phyloP scores from a whole-genome alignment of 73 alveolate species.

The Durusdinium trenchii region DNA sequence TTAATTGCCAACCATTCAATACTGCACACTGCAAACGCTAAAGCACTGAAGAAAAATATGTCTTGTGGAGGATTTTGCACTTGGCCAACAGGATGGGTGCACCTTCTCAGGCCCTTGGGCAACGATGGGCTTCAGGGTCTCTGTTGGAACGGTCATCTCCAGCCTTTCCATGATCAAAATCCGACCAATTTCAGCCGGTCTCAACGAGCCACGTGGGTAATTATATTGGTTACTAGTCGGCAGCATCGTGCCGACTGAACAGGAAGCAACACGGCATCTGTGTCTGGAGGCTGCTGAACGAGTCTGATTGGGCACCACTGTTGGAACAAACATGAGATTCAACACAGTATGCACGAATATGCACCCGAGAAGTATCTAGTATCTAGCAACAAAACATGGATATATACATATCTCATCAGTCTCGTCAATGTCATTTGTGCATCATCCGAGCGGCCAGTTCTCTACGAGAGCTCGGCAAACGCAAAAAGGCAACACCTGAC shows the following conservation, averaged over 20 bases:
- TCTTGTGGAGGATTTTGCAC: neutral
- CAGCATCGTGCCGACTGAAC: neutral
- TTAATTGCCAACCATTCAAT: neutral
- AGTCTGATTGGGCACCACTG: neutral
- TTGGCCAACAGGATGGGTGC: neutral
- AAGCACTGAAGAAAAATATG: neutral
- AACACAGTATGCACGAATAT: neutral
- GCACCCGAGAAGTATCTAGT: neutral
- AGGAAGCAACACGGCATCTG: neutral
- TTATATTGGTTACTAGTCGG: neutral
- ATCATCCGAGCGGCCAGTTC: constrained; percentile 39
- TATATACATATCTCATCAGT: neutral
- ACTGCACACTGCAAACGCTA: neutral
- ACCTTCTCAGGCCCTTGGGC: constrained; percentile 32
- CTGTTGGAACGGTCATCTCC: neutral
- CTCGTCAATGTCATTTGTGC: too few relatives aligned
- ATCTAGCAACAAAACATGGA: neutral
- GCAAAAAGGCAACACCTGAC: constrained; percentile 74
- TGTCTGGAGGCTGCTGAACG: neutral
- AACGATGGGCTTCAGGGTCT: neutral
- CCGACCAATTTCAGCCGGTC: too few relatives aligned
- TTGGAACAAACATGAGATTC: neutral
- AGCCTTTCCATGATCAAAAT: neutral
- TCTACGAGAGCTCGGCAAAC: constrained; percentile 89
- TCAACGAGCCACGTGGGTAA: neutral